Conservation (phyloP, 805 yeast species). For the Lachancea quebecensis region DNA sequence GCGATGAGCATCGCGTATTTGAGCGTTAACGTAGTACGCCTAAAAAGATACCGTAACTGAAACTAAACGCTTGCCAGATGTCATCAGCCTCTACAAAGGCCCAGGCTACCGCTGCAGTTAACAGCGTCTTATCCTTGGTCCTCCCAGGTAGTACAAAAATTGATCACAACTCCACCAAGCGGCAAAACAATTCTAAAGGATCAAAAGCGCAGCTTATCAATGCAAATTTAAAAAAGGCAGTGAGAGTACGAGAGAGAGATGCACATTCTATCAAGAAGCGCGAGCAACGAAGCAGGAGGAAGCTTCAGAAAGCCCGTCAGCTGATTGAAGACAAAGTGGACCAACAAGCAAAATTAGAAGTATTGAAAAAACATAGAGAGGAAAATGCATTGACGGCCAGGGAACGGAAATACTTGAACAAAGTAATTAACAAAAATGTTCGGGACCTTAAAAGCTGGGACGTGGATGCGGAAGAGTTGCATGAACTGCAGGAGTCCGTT, state of each 20-base stretch:
- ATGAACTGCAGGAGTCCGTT: slow-evolving; percentile 38
- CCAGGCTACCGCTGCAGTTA: slow-evolving; percentile 38
- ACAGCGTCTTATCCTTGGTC: slow-evolving; percentile 33
- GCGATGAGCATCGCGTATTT: background rate
- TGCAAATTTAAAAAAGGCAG: slow-evolving; percentile 30
- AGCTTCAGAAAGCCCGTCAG: slow-evolving; percentile 19
- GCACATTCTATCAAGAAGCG: slow-evolving; percentile 31
- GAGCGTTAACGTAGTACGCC: too few relatives aligned
- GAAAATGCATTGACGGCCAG: slow-evolving; percentile 28
- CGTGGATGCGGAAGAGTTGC: slow-evolving; percentile 36
- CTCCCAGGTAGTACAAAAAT: slow-evolving; percentile 33
- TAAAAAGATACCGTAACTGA: too few relatives aligned
- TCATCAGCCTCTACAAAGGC: slow-evolving; percentile 21
- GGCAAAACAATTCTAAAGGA: slow-evolving; percentile 11
- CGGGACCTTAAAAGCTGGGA: slow-evolving; percentile 38
- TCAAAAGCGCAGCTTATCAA: slow-evolving; percentile 37
- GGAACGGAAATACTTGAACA: slow-evolving; percentile 33
- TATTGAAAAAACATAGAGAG: slow-evolving; percentile 30
- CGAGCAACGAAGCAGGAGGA: slow-evolving; percentile 28
- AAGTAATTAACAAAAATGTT: slow-evolving; percentile 34
- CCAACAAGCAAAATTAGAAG: slow-evolving; percentile 29
- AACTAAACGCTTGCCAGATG: background rate
- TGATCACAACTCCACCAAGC: slow-evolving; percentile 5
- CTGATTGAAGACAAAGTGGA: slow-evolving; percentile 20
- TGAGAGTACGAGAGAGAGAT: slow-evolving; percentile 31